Evolutionary conservation across 1,284 basidiomycete species (phyloP).

Genomic region (Cutaneotrichosporon cyanovorans): DNA sequence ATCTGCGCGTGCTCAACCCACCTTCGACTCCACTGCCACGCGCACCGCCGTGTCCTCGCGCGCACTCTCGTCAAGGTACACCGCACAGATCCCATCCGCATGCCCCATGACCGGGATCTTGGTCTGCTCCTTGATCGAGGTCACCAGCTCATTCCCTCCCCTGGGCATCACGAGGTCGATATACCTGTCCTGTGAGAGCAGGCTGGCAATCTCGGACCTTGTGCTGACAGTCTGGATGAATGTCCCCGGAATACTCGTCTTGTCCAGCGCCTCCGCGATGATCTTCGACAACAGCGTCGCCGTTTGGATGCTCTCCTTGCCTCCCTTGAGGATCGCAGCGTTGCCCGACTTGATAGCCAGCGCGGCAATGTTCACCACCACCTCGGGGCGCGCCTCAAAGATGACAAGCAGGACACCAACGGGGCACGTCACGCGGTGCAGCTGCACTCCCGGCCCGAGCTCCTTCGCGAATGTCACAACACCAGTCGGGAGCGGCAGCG

Average conservation of each 20-base stretch:
- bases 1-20: constrained; percentile 40
- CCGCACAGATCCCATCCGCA: constrained; percentile 53
- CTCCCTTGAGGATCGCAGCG: constrained; percentile 92
- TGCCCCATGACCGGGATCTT: constrained; percentile 98
- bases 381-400: constrained; percentile 95
- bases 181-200: constrained; percentile 79
- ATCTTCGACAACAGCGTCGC: constrained; percentile 65
- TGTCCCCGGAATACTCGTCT: constrained; percentile 63
- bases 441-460: constrained; percentile 75
- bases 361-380: constrained; percentile 94
- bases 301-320: constrained; percentile 81
- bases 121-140: constrained; percentile 79
- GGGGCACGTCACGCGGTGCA: constrained; percentile 91
- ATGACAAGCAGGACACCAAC: constrained; percentile 95
- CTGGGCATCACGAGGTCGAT: constrained; percentile 97
- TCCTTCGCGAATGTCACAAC: constrained; percentile 78
- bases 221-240: constrained; percentile 92
- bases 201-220: constrained; percentile 78
- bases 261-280: constrained; percentile 69
- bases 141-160: constrained; percentile 85
- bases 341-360: constrained; percentile 98
- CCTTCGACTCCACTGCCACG: constrained; percentile 86
- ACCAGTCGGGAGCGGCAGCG: constrained; percentile 78
- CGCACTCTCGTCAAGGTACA: constrained; percentile 58
- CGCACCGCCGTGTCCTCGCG: constrained; percentile 68